These are phyloP conservation scores for Aspergillus saccharolyticus DNA, from an alignment of 495 filamentous ascomycete genomes.

Conservation along the genomic window DNA sequence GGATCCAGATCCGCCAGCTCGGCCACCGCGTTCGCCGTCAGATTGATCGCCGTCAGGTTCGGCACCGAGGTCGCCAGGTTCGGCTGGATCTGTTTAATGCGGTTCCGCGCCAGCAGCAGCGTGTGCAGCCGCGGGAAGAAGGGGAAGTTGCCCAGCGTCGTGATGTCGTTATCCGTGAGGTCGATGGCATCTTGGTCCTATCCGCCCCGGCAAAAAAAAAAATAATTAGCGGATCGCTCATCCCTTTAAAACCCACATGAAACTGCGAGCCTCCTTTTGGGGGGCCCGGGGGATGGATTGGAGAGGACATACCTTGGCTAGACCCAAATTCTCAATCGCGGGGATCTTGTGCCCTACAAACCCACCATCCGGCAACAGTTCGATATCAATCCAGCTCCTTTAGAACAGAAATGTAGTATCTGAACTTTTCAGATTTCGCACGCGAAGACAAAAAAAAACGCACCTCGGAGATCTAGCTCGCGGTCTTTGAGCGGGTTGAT, in stretches of 20 bases:
- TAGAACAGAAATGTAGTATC: slow-evolving; percentile 81
- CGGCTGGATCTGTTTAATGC: slow-evolving; percentile 74
- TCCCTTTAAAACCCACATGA: too few species aligned
- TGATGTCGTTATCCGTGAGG: slow-evolving; percentile 97
- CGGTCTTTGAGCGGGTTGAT: slow-evolving; percentile 96
- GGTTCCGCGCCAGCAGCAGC: slow-evolving; percentile 85
- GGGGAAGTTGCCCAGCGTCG: slow-evolving; percentile 86
- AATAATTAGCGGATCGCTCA: too few species aligned
- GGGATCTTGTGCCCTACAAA: slow-evolving; percentile 94
- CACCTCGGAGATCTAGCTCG: slow-evolving; percentile 99
- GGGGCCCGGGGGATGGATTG: too few species aligned
- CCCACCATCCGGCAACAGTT: slow-evolving; percentile 38
- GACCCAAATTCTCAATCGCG: slow-evolving; percentile 95
- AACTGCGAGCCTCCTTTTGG: too few species aligned
- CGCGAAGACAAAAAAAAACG: slow-evolving; percentile 40
- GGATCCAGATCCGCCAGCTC: slow-evolving; percentile 86
- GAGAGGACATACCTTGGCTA: slow-evolving; percentile 67
- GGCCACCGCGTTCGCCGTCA: slow-evolving; percentile 68
- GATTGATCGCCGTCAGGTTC: slow-evolving; percentile 68
- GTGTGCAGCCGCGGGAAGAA: slow-evolving; percentile 79
- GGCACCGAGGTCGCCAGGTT: slow-evolving; percentile 68
- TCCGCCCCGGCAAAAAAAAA: background rate
- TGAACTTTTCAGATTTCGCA: slow-evolving; percentile 74
- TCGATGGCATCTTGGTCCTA: slow-evolving; percentile 91
- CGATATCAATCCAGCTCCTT: slow-evolving; percentile 81